Percentiles rank a stretch among this genome's conserved stretches.
Evolutionary conservation across 768 basidiomycete species (phyloP).

Genomic region (Lentinus brumalis): DNA sequence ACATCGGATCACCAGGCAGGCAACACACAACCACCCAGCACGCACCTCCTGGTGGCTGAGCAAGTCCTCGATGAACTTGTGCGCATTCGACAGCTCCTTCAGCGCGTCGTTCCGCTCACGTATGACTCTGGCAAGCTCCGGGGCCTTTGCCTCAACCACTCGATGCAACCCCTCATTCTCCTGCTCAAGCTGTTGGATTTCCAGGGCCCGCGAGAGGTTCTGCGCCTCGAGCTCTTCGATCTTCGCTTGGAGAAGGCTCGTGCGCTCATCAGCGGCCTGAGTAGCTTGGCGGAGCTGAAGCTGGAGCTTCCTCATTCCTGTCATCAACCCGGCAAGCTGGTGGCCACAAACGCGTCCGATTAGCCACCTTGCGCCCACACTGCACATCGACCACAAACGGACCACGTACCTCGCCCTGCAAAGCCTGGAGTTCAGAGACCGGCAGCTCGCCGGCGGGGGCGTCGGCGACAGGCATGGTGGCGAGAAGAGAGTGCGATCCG

Average conservation of each 20-base stretch:
- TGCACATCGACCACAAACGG: neutral
- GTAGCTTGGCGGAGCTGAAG: constrained; percentile 30
- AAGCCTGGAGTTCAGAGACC: neutral
- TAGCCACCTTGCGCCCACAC: neutral
- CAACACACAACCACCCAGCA: constrained; percentile 11
- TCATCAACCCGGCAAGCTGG: constrained; percentile 9
- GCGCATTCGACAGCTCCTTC: constrained; percentile 30
- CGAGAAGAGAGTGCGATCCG: neutral
- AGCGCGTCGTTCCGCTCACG: constrained; percentile 35
- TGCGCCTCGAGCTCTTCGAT: constrained; percentile 41
- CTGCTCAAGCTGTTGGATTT: constrained; percentile 30
- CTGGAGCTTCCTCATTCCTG: constrained; percentile 22
- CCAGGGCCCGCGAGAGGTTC: constrained; percentile 28
- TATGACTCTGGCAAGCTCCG: constrained; percentile 33
- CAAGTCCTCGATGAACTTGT: constrained; percentile 44
- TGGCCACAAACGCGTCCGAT: neutral
- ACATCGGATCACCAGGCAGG: neutral
- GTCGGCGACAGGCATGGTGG: neutral
- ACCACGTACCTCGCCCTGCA: neutral
- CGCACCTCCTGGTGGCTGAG: constrained; percentile 44
- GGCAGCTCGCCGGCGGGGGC: neutral
- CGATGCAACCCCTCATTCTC: constrained; percentile 39
- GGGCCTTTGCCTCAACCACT: constrained; percentile 27
- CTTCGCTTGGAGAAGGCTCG: constrained; percentile 29
- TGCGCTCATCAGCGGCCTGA: constrained; percentile 28